Evolutionary conservation across 2,329 filamentous ascomycete genomes (phyloP), one percentile per base, ranked within the genome.

Genomic region (Ceratocystis papillata): DNA sequence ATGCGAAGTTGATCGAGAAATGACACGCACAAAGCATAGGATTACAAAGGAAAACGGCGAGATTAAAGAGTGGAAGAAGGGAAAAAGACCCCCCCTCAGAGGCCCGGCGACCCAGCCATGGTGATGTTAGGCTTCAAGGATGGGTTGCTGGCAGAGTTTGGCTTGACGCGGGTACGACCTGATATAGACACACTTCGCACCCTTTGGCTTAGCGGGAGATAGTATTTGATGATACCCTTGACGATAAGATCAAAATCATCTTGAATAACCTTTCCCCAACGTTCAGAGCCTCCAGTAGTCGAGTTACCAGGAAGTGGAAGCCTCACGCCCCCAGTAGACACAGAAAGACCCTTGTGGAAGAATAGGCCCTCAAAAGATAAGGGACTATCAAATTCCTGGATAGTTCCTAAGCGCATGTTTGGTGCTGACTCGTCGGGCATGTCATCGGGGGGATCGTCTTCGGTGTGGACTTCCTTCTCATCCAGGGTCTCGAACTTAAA

Each of bases 201-300:
- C 65, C 79, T 81, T 70, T 83, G 81, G 70, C 83, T 87, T 64
- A 87, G 76, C 2, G 84, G 84, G 44, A 87, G 77, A 37, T 78
- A 83, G 72, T 99, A 99, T 73, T 92, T 91, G 70, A 99, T 80
- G 15, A 94, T 88, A 25, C 94, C 94, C 71, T 94, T 87, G 53
- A 99, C 83, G 68, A 97, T 93, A 62, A 99, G 81, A 70, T 96
- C 90, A 71, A 97, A 99, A 57, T 93, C 89, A 74, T 96, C 89
- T 70, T 95, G 85, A 63, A 96, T 80, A 60, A 97, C 92, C 68
- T 86, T 83, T 73, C 96, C 90, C 94, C 94, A 99, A 12, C 92
- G 85, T 72, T 88, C 85, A 1, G 87, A 87, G 7, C 93, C 94
- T 50, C 89, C 88, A 55, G 90, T 86, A 0, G 94, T 97, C 71